Conservation (phyloP, 2,329 filamentous ascomycete genomes). For the Stachybotrys echinatus region DNA sequence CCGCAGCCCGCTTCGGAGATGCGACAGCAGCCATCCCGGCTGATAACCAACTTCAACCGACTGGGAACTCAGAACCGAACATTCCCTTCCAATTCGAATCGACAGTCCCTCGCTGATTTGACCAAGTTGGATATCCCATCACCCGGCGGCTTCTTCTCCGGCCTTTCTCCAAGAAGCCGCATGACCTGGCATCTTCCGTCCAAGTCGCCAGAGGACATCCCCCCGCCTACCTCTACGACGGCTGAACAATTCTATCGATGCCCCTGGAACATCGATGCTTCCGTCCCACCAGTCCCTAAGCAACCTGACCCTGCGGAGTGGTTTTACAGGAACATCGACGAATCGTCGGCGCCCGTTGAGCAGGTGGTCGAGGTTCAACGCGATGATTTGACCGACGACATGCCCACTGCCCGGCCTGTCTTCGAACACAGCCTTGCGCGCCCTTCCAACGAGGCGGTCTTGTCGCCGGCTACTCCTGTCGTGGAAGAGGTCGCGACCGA, state of each 20-base stretch:
- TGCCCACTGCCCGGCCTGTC: slow-evolving; percentile 58
- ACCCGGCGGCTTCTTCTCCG: slow-evolving; percentile 86
- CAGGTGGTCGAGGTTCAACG: slow-evolving; percentile 56
- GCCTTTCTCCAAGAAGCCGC: slow-evolving; percentile 68
- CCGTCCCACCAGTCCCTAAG: slow-evolving; percentile 24
- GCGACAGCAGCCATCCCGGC: slow-evolving; percentile 44
- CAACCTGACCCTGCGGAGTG: slow-evolving; percentile 31
- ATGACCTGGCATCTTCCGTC: slow-evolving; percentile 73
- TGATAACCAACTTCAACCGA: slow-evolving; percentile 36
- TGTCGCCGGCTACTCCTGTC: slow-evolving; percentile 33
- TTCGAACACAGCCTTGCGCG: slow-evolving; percentile 24
- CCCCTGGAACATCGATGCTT: slow-evolving; percentile 60
- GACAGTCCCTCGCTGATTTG: slow-evolving; percentile 63
- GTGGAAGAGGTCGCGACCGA: slow-evolving; percentile 57
- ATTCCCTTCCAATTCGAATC: slow-evolving; percentile 13
- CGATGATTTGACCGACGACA: slow-evolving; percentile 50
- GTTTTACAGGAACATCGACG: slow-evolving; percentile 31
- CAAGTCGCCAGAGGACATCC: slow-evolving; percentile 45
- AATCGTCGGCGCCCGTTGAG: slow-evolving; percentile 50
- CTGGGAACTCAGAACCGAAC: slow-evolving; percentile 8
- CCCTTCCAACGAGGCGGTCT: slow-evolving; percentile 22
- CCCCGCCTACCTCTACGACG: slow-evolving; percentile 77
- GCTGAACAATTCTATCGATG: slow-evolving; percentile 87
- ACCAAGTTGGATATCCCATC: slow-evolving; percentile 85
- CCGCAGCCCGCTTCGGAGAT: slow-evolving; percentile 31